Conservation (phyloP, 129 eudicot genomes). For the Centella asiatica region DNA sequence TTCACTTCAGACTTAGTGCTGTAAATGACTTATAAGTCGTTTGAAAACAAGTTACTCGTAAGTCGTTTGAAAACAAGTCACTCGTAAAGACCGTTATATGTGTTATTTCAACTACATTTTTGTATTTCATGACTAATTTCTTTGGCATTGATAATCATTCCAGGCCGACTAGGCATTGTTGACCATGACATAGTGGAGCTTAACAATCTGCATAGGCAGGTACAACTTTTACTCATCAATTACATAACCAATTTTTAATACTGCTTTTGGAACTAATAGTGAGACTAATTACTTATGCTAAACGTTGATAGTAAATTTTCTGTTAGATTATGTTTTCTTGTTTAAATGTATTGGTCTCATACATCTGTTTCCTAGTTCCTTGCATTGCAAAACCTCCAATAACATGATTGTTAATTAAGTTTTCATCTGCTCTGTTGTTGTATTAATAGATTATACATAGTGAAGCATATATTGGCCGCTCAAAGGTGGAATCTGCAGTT, state of each 20-base stretch:
- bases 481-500: conserved; percentile 98
- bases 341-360: neutral
- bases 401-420: neutral
- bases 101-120: neutral
- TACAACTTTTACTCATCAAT: conserved; percentile 9
- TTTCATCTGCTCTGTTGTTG: conserved; percentile 5
- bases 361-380: neutral
- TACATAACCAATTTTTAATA: neutral
- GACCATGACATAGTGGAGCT: conserved; percentile 99
- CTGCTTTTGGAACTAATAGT: neutral
- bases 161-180: conserved; percentile 86
- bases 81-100: too few species aligned
- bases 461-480: conserved; percentile 79
- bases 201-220: conserved; percentile 97
- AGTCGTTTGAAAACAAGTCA: too few species aligned
- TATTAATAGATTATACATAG: conserved; percentile 62
- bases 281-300: neutral
- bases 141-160: conserved; percentile 2
- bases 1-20: too few species aligned
- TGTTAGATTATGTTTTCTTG: neutral
- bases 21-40: too few species aligned
- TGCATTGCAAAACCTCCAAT: neutral
- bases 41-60: too few species aligned
- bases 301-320: neutral
- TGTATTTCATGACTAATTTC: neutral